Evolutionary conservation across 805 yeast species (phyloP).

Genomic region (Saturnispora saitoi): DNA sequence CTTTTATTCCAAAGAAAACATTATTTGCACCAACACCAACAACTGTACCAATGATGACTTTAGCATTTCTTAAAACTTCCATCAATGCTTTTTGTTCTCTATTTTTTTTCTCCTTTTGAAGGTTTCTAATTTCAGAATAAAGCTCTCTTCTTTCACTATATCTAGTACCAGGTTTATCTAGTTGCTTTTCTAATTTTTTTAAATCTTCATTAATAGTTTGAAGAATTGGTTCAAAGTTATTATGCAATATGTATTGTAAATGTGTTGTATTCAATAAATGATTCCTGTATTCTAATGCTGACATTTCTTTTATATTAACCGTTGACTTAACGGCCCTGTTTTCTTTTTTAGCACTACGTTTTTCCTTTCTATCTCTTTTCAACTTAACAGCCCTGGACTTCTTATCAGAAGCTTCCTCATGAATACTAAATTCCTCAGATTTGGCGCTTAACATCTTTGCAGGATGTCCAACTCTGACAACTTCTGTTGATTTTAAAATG

Average conservation of each 20-base stretch:
- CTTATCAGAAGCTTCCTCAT: background rate
- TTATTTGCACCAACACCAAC: constrained; percentile 8
- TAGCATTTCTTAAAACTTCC: constrained; percentile 50
- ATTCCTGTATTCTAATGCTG: constrained; percentile 3
- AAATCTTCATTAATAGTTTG: constrained; percentile 9
- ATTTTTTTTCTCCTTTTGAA: constrained; percentile 58
- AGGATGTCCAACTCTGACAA: constrained; percentile 91
- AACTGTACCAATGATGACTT: constrained; percentile 72
- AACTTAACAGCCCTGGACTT: constrained; percentile 6
- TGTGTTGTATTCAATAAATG: constrained; percentile 5
- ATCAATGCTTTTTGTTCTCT: constrained; percentile 58
- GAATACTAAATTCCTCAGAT: background rate
- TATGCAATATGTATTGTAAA: constrained; percentile 3
- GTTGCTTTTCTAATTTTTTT: constrained; percentile 24
- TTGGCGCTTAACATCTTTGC: constrained; percentile 52
- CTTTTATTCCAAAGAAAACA: constrained; percentile 7
- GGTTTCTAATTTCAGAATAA: constrained; percentile 58
- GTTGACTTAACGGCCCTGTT: background rate
- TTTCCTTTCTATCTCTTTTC: constrained; percentile 3
- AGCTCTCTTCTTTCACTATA: constrained; percentile 57
- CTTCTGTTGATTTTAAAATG: constrained; percentile 29
- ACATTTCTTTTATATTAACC: background rate
- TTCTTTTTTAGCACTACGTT: background rate
- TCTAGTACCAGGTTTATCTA: constrained; percentile 42
- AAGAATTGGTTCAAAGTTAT: constrained; percentile 3